A percentile compares a stretch with the other conserved stretches of the same genome.
Evolutionary conservation across 2,329 filamentous ascomycete genomes (phyloP).

Genomic region (Elsinoe arachidis): DNA sequence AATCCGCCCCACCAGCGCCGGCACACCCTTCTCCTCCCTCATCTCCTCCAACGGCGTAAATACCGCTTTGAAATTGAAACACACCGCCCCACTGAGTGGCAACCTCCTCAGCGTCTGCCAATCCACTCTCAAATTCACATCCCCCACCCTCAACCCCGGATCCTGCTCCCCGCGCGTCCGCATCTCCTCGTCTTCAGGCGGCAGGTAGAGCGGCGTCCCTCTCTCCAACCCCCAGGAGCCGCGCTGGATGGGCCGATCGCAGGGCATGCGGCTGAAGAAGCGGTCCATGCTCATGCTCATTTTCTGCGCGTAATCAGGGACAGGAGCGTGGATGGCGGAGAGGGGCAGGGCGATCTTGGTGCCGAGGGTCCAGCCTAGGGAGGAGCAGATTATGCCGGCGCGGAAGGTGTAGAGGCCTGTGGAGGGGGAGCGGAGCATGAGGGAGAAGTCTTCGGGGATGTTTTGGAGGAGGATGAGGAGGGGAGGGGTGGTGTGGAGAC

Average conservation of each 20-base stretch:
- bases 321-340: conserved; percentile 60
- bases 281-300: conserved; percentile 83
- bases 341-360: conserved; percentile 65
- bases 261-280: conserved; percentile 72
- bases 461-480: conserved; percentile 65
- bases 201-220: conserved; percentile 66
- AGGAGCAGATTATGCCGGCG: conserved; percentile 68
- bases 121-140: conserved; percentile 67
- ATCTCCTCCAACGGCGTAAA: conserved; percentile 69
- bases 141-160: conserved; percentile 45
- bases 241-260: conserved; percentile 68
- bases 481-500: conserved; percentile 55
- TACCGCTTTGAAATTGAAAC: conserved; percentile 83
- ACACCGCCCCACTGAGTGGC: conserved; percentile 63
- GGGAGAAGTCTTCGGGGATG: conserved; percentile 74
- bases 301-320: conserved; percentile 80
- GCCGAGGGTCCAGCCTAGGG: conserved; percentile 69
- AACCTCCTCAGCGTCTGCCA: conserved; percentile 80
- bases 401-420: conserved; percentile 67
- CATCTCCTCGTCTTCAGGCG: conserved; percentile 58
- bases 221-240: conserved; percentile 79
- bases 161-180: conserved; percentile 51
- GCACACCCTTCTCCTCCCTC: conserved; percentile 62
- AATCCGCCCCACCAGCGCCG: conserved; percentile 58
- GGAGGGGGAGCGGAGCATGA: conserved; percentile 62